Evolutionary conservation across 169 alveolate genomes (phyloP), one percentile per base, ranked within the genome.

Genomic region (Blepharisma undulans): DNA sequence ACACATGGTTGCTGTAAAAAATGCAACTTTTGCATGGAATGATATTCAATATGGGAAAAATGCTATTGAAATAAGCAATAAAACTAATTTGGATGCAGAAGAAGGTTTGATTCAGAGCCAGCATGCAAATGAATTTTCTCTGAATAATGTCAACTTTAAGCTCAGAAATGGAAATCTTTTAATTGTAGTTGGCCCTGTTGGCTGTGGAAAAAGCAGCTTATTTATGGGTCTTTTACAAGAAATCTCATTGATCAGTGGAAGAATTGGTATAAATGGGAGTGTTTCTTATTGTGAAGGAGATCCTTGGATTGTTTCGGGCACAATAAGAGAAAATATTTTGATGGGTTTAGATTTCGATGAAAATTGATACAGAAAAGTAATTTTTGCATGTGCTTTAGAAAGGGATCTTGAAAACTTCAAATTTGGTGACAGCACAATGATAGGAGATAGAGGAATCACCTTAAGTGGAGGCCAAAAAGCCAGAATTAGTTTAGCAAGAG

Each of bases 391-490:
- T 86, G 89, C 96, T 29, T 93, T 97, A 29, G 80, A 32, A 6
- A 84, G 92, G 2, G 99, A 98, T 92, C 71, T 95, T 10, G 92
- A 94, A 80, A 80, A 94, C 30, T 90, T 97, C 33, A 97, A 97
- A n/a, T 96, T 93, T 34, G 98, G 98, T 14, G 99, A 98, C 93
- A 90, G 80, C 76, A 97, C 99, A 30, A 98, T 96, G 88, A 96
- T 98, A 21, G 99, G 99, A 36, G 99, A 97, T 74, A 95, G 94
- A 91, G 98, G 98, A 0, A 94, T 97, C 48, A 98, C 97, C 71
- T 81, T 98, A 19, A 95, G 98, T 32, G 99, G 99, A 21, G 99
- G 99, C 1, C 98, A 98, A 88, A 98, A 97, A 93, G 98, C 98
- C 30, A 96, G 99, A 82, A 94, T 98, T 2, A 93, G 98, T 12